Conservation (phyloP, 768 basidiomycete genomes). For the Lactifluus echinatus region DNA sequence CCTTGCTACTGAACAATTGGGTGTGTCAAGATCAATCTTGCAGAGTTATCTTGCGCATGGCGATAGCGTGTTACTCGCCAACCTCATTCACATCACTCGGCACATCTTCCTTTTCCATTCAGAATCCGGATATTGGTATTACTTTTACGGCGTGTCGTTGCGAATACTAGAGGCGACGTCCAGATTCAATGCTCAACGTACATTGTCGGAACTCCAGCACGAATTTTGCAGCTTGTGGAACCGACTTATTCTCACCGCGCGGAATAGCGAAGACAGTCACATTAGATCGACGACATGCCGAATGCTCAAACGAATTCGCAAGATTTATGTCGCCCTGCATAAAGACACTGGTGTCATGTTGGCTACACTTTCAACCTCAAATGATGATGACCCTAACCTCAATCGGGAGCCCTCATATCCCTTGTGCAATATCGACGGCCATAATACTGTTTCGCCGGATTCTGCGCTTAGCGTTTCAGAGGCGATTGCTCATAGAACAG, state of each 20-base stretch:
- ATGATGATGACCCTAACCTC: not conserved
- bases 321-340: not conserved
- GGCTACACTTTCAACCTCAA: not conserved
- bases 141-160: not conserved
- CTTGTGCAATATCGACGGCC: not conserved
- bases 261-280: not conserved
- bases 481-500: not conserved
- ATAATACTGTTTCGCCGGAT: not conserved
- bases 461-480: not conserved
- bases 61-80: not conserved
- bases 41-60: not conserved
- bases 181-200: not conserved
- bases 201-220: not conserved
- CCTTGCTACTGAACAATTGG: not conserved
- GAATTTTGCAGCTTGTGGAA: conserved; percentile 4
- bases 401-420: not conserved
- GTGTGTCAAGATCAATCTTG: not conserved
- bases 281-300: not conserved
- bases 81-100: not conserved
- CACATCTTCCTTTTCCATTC: not conserved
- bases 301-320: not conserved
- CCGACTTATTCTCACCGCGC: not conserved
- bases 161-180: not conserved
- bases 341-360: not conserved
- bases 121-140: not conserved